These are phyloP conservation scores for Begonia loranthoides DNA, from an alignment of 306 rosid species.

Conservation along the genomic window DNA sequence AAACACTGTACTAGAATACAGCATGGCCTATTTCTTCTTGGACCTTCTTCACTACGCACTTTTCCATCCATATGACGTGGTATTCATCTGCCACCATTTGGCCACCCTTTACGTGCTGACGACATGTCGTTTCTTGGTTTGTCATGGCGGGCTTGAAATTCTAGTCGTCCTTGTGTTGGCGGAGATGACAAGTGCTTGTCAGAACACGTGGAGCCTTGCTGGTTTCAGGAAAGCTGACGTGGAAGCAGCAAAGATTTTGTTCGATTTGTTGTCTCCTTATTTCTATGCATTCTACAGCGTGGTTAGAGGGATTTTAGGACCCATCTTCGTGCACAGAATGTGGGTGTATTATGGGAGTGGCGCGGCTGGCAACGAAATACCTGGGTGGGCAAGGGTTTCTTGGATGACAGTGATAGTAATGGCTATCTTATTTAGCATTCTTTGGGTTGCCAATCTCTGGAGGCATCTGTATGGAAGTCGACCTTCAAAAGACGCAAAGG, in stretches of 20 bases:
- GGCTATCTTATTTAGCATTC: conserved; percentile 21
- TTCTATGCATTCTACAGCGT: conserved; percentile 27
- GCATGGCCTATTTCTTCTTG: conserved; percentile 29
- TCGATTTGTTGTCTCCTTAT: conserved; percentile 21
- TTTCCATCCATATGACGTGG: conserved; percentile 23
- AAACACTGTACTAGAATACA: conserved; percentile 22
- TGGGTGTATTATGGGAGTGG: conserved; percentile 20
- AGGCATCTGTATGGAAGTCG: conserved; percentile 7
- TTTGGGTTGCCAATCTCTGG: conserved; percentile 32
- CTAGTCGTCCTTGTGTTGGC: conserved; percentile 29
- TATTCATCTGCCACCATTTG: conserved; percentile 32
- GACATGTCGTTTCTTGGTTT: conserved; percentile 29
- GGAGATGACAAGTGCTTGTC: conserved; percentile 37
- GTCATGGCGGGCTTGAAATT: conserved; percentile 24
- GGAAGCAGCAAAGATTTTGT: conserved; percentile 15
- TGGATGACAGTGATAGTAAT: conserved; percentile 32
- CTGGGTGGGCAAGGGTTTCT: conserved; percentile 41
- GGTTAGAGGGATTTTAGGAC: conserved; percentile 29
- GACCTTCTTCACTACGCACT: conserved; percentile 30
- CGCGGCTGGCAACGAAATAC: conserved; percentile 16
- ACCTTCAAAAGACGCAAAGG: conserved; percentile 11
- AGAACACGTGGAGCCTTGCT: conserved; percentile 32
- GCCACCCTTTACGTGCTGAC: conserved; percentile 29
- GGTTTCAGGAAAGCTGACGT: conserved; percentile 9
- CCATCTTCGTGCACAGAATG: conserved; percentile 21